These are phyloP conservation scores for Coemansia furcata DNA, from an alignment of 192 early-diverging fungal species.

Conservation along the genomic window DNA sequence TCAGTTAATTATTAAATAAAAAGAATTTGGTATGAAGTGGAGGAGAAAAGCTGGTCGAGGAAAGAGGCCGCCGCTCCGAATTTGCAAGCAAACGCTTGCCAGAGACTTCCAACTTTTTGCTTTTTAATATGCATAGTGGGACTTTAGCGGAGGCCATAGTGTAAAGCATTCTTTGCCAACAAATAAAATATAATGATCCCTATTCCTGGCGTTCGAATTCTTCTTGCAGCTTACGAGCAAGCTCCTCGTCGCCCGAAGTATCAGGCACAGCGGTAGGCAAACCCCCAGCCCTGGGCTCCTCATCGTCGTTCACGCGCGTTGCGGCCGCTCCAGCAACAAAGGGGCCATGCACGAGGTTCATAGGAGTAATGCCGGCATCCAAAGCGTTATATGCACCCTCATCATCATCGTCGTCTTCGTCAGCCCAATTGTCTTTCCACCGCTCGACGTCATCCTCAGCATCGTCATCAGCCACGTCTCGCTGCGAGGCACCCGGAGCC, in stretches of 20 bases:
- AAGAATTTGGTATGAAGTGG: background rate
- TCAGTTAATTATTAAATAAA: too few species aligned
- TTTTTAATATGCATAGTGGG: too few species aligned
- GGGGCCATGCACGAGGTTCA: background rate
- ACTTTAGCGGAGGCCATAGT: too few species aligned
- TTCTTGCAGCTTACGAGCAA: conserved; percentile 42
- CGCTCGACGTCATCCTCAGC: conserved; percentile 47
- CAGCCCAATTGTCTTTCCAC: conserved; percentile 47
- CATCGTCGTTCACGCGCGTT: background rate
- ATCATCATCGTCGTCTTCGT: conserved; percentile 6
- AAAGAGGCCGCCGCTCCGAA: too few species aligned
- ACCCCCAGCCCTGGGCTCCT: background rate
- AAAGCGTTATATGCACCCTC: conserved; percentile 5
- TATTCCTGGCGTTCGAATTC: conserved; percentile 39
- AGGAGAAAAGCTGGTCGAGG: background rate
- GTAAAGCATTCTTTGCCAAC: background rate
- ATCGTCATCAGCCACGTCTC: background rate
- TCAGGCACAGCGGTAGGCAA: conserved; percentile 16
- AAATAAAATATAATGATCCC: background rate
- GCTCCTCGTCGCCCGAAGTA: conserved; percentile 43
- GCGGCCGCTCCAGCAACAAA: background rate
- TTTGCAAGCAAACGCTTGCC: too few species aligned
- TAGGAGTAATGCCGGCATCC: background rate
- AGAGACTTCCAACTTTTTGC: too few species aligned
- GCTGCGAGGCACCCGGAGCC: background rate